Evolutionary conservation across 176 grass and related monocot genomes (phyloP).

Genomic region (Poa annua): DNA sequence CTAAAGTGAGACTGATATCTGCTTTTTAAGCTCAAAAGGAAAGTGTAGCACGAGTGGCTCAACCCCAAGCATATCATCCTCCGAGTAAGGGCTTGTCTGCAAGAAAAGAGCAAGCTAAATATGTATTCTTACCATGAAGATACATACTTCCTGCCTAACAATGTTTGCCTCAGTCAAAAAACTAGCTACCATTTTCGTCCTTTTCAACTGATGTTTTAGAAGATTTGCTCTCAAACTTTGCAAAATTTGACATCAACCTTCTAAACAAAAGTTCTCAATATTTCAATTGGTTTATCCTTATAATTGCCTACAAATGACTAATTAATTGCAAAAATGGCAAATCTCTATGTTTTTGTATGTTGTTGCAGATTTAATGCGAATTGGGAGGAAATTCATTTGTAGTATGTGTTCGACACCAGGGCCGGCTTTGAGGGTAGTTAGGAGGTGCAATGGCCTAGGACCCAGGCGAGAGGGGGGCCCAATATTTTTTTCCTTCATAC

Average conservation of each 20-base stretch:
- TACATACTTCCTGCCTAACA: not conserved
- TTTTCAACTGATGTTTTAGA: not conserved
- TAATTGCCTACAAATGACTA: no score
- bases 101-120: not conserved
- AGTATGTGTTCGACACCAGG: no score
- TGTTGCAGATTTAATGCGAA: no score
- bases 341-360: no score
- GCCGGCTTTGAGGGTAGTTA: no score
- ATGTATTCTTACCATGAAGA: not conserved
- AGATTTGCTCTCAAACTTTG: not conserved
- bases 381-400: no score
- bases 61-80: conserved; percentile 10
- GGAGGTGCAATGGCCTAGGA: no score
- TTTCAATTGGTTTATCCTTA: no score
- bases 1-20: not conserved
- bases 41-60: not conserved
- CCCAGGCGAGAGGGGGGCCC: no score
- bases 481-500: no score
- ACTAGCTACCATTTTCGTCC: not conserved
- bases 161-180: not conserved
- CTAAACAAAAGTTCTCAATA: no score
- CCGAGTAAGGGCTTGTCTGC: not conserved
- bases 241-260: not conserved
- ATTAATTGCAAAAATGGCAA: no score
- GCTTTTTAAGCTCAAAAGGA: conserved; percentile 4